Conservation (phyloP, 192 early-diverging fungal species). For the Geranomyces variabilis region DNA sequence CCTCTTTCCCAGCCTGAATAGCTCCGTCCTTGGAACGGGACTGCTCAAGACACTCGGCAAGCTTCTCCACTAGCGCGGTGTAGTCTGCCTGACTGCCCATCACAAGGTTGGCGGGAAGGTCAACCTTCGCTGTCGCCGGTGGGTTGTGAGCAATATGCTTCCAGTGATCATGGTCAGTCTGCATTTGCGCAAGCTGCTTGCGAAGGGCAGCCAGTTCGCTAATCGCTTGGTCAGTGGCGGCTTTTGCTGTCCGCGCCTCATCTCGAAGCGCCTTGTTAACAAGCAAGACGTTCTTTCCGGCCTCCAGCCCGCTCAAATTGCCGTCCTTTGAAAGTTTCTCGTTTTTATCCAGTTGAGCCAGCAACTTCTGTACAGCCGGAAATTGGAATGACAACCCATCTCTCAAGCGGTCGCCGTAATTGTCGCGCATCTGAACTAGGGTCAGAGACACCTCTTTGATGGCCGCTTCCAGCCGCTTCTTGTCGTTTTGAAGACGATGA, state of each 20-base stretch:
- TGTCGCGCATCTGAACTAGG: slow-evolving; percentile 23
- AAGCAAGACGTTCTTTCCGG: slow-evolving; percentile 15
- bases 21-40: slow-evolving; percentile 40
- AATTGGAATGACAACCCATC: slow-evolving; percentile 2
- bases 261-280: slow-evolving; percentile 31
- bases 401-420: background rate
- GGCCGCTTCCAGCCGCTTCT: slow-evolving; percentile 40
- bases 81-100: slow-evolving; percentile 41
- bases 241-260: slow-evolving; percentile 17
- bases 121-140: background rate
- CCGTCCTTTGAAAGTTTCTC: slow-evolving; percentile 14
- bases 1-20: slow-evolving; percentile 20
- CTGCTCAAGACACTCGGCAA: slow-evolving; percentile 48
- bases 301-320: slow-evolving; percentile 18
- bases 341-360: slow-evolving; percentile 37
- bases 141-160: background rate
- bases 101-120: slow-evolving; percentile 37
- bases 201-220: slow-evolving; percentile 14
- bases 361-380: slow-evolving; percentile 36
- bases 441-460: slow-evolving; percentile 49
- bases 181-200: slow-evolving; percentile 4
- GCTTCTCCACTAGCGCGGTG: slow-evolving; percentile 45
- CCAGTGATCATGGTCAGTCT: slow-evolving; percentile 30
- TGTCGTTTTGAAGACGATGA: slow-evolving; percentile 38
- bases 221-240: slow-evolving; percentile 15